These are phyloP conservation scores for Fusarium tjaetaba DNA, from an alignment of 2,329 filamentous ascomycete species.

Conservation along the genomic window DNA sequence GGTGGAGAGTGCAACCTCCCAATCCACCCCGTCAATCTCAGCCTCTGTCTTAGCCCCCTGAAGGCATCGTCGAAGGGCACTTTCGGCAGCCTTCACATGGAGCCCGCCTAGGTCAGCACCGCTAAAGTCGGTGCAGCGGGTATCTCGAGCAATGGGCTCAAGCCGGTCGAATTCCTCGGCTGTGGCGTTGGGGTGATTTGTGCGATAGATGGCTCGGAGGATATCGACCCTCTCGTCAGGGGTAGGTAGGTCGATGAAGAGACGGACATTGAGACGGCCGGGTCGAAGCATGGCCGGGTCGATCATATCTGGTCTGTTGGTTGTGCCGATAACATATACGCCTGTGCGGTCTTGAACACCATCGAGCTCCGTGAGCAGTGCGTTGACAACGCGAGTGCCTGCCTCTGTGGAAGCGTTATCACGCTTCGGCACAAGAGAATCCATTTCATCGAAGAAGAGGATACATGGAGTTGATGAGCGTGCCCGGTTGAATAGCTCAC, in stretches of 20 bases:
- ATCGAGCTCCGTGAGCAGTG: conserved; percentile 92
- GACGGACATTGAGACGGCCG: conserved; percentile 84
- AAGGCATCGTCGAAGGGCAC: conserved; percentile 56
- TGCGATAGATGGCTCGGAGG: conserved; percentile 72
- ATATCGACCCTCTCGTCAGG: conserved; percentile 86
- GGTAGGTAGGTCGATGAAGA: conserved; percentile 89
- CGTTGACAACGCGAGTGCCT: conserved; percentile 90
- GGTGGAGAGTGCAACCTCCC: conserved; percentile 61
- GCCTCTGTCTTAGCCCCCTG: conserved; percentile 33
- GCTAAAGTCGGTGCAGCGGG: conserved; percentile 79
- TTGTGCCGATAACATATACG: conserved; percentile 94
- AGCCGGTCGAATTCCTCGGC: conserved; percentile 64
- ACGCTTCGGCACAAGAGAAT: conserved; percentile 87
- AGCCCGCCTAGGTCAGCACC: conserved; percentile 68
- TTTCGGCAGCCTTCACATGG: conserved; percentile 61
- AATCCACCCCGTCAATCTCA: conserved; percentile 55
- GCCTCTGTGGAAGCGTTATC: conserved; percentile 83
- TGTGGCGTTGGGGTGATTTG: conserved; percentile 47
- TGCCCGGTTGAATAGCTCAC: conserved; percentile 90
- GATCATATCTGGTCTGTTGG: conserved; percentile 95
- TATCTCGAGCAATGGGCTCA: conserved; percentile 71
- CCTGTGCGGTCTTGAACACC: conserved; percentile 82
- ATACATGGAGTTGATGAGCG: conserved; percentile 89
- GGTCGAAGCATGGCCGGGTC: conserved; percentile 94
- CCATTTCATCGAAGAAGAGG: conserved; percentile 97